phyloP scores from a whole-genome alignment of 164 flowering plant genomes.

The Amborella trichopoda region DNA sequence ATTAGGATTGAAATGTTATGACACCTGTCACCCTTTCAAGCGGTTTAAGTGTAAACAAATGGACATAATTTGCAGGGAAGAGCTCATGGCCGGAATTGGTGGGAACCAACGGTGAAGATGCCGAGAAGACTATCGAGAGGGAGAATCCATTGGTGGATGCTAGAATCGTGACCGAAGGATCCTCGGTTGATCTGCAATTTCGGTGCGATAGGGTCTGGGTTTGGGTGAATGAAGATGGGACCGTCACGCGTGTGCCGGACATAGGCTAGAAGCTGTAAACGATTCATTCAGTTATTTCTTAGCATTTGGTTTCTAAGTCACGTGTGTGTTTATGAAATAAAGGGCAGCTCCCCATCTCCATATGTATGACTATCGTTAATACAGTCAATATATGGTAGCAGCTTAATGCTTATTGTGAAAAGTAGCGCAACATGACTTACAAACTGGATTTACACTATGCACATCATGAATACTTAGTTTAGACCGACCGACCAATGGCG shows the following conservation, averaged over 20 bases:
- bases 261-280: neutral
- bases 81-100: slow-evolving; percentile 4
- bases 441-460: too few species aligned
- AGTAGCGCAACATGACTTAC: neutral
- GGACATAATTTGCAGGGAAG: neutral
- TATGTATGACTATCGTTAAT: neutral
- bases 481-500: too few species aligned
- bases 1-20: too few species aligned
- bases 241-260: neutral
- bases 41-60: too few species aligned
- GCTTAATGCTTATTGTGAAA: neutral
- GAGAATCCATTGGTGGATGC: neutral
- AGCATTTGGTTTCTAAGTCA: neutral
- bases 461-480: too few species aligned
- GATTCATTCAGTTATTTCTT: neutral
- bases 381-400: neutral
- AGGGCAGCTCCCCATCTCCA: neutral
- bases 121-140: neutral
- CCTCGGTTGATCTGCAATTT: neutral
- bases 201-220: slow-evolving; percentile 4
- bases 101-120: neutral
- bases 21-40: too few species aligned
- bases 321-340: neutral
- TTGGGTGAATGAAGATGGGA: neutral
- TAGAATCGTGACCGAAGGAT: neutral